phyloP scores from a whole-genome alignment of 768 basidiomycete species.

The Hemileccinum impolitum region DNA sequence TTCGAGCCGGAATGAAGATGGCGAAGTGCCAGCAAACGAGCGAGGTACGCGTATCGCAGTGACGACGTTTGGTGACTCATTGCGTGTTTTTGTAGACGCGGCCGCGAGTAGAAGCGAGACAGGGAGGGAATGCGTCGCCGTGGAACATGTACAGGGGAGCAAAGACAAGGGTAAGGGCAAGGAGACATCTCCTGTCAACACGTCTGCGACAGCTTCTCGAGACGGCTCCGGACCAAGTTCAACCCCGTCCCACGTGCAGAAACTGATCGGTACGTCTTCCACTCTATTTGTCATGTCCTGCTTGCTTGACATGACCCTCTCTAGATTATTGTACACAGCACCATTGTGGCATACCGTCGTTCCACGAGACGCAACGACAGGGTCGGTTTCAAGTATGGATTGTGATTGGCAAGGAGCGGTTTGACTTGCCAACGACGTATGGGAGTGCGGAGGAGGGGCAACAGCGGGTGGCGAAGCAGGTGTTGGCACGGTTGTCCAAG shows the following conservation, averaged over 20 bases:
- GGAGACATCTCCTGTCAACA: conserved; percentile 2
- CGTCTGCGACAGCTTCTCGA: neutral
- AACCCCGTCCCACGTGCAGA: conserved; percentile 10
- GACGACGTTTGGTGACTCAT: neutral
- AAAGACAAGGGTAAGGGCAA: conserved; percentile 12
- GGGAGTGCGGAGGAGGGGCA: conserved; percentile 36
- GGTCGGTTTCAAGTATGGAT: conserved; percentile 42
- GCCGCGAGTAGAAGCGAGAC: neutral
- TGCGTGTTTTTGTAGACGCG: neutral
- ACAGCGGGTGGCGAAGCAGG: conserved; percentile 44
- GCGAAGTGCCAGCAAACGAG: neutral
- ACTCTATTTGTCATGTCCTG: neutral
- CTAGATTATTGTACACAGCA: conserved; percentile 21
- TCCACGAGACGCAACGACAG: conserved; percentile 27
- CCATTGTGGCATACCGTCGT: conserved; percentile 28
- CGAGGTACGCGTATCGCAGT: conserved; percentile 8
- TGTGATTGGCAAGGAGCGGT: conserved; percentile 41
- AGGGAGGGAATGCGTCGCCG: neutral
- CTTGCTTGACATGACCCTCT: neutral
- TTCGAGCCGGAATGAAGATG: conserved; percentile 22
- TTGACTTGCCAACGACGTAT: conserved; percentile 43
- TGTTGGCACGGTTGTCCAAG: conserved; percentile 36
- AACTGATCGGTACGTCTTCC: conserved; percentile 11
- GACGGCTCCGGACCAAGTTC: neutral
- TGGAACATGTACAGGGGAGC: neutral